Conservation (phyloP, 2,329 filamentous ascomycete genomes). For the Coleophoma crateriformis region DNA sequence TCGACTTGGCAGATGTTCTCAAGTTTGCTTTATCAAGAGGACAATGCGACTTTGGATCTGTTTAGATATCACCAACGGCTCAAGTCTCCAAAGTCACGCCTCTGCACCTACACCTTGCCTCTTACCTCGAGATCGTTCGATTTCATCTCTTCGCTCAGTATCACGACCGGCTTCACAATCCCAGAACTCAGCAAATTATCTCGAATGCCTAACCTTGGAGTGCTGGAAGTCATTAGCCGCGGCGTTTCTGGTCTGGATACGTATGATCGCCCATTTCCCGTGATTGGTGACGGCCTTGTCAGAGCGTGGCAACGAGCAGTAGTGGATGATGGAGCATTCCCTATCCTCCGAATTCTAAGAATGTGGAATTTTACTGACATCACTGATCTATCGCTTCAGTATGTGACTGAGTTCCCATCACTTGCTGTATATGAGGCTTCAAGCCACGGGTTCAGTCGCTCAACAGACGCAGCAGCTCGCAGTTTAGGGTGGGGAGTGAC, state of each 20-base stretch:
- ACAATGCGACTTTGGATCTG: constrained; percentile 10
- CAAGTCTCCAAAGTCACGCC: constrained; percentile 10
- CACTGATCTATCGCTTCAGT: constrained; percentile 21
- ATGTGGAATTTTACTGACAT: constrained; percentile 22
- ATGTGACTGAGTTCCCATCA: constrained; percentile 23
- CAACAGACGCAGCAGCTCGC: constrained; percentile 4
- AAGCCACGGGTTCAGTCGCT: constrained; percentile 14
- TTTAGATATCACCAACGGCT: constrained; percentile 20
- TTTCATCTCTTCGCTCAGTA: constrained; percentile 24
- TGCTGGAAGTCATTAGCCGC: constrained; percentile 22
- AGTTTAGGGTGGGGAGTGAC: constrained; percentile 17
- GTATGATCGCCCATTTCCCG: not conserved
- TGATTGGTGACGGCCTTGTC: constrained; percentile 22
- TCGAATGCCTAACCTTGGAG: constrained; percentile 22
- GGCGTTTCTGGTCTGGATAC: not conserved
- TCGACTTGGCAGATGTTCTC: constrained; percentile 23
- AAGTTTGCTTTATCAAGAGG: constrained; percentile 12
- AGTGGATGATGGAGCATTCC: constrained; percentile 18
- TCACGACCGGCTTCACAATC: constrained; percentile 18
- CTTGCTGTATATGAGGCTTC: constrained; percentile 24
- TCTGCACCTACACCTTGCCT: constrained; percentile 18
- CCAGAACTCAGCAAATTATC: constrained; percentile 23
- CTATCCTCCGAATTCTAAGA: constrained; percentile 23
- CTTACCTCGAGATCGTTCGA: constrained; percentile 22
- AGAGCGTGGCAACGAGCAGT: constrained; percentile 24